A percentile compares a stretch with the other conserved stretches of the same genome.
phyloP scores from a whole-genome alignment of 345 rosid genomes.

The Mercurialis annua region DNA sequence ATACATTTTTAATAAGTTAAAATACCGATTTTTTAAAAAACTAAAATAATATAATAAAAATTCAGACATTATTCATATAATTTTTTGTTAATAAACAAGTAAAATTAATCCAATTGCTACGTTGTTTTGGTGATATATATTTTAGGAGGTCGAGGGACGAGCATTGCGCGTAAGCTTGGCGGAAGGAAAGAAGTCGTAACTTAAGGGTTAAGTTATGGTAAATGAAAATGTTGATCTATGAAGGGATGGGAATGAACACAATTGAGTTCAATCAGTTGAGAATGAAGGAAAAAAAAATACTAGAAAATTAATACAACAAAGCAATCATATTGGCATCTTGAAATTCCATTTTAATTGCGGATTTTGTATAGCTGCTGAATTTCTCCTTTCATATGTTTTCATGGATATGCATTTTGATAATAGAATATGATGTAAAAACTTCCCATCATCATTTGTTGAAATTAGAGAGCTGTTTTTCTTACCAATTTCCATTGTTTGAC shows the following conservation, averaged over 20 bases:
- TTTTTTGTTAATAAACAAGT: too few relatives aligned
- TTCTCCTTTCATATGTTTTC: background rate
- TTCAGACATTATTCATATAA: too few relatives aligned
- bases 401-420: background rate
- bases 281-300: constrained; percentile 5
- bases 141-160: constrained; percentile 83
- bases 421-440: too few relatives aligned
- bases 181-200: constrained; percentile 52
- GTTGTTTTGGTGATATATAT: background rate
- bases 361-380: background rate
- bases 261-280: background rate
- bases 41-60: too few relatives aligned
- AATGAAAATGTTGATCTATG: constrained; percentile 1
- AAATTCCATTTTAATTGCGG: background rate
- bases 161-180: constrained; percentile 73
- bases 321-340: background rate
- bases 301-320: background rate
- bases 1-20: too few relatives aligned
- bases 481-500: too few relatives aligned
- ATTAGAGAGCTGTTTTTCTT: too few relatives aligned
- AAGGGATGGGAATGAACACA: constrained; percentile 4
- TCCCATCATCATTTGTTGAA: too few relatives aligned
- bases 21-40: too few relatives aligned
- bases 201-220: too few relatives aligned
- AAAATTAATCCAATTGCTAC: background rate